These are phyloP conservation scores for Eucalyptus sp. DNA, from an alignment of 345 rosid genomes.

Conservation along the genomic window DNA sequence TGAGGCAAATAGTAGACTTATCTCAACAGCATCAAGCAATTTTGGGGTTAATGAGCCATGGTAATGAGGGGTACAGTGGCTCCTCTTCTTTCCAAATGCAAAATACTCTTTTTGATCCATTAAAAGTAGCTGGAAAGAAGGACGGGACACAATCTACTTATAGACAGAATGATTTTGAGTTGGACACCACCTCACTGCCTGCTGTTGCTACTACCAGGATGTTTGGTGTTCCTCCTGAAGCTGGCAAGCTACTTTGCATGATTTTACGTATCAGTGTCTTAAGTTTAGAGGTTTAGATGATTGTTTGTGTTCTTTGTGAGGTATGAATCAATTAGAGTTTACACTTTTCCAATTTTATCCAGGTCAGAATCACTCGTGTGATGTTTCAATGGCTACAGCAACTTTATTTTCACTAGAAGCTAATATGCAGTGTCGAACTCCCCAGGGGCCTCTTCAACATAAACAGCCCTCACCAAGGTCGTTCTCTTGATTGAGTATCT, in stretches of 20 bases:
- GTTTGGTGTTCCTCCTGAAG: neutral
- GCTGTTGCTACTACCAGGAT: neutral
- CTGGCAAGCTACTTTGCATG: conserved; percentile 4
- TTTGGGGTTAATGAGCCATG: conserved; percentile 9
- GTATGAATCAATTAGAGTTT: neutral
- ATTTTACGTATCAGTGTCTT: neutral
- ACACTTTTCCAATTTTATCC: neutral
- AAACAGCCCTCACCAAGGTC: conserved; percentile 15
- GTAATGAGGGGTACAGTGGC: neutral
- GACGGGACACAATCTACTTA: neutral
- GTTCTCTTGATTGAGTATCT: neutral
- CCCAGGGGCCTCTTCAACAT: conserved; percentile 1
- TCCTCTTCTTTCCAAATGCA: conserved; percentile 4
- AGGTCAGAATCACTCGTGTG: conserved; percentile 10
- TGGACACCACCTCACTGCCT: neutral
- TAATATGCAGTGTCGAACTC: conserved; percentile 9
- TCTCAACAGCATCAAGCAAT: conserved; percentile 12
- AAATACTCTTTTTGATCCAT: conserved; percentile 7
- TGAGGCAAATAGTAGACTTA: conserved; percentile 25
- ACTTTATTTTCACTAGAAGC: conserved; percentile 1
- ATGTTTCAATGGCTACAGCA: conserved; percentile 7
- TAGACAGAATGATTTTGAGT: conserved; percentile 6
- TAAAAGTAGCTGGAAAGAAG: conserved; percentile 3
- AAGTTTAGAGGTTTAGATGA: neutral
- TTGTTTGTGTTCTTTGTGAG: neutral